Conservation (phyloP, 2,329 filamentous ascomycete species). For the Fusarium cicatricum region DNA sequence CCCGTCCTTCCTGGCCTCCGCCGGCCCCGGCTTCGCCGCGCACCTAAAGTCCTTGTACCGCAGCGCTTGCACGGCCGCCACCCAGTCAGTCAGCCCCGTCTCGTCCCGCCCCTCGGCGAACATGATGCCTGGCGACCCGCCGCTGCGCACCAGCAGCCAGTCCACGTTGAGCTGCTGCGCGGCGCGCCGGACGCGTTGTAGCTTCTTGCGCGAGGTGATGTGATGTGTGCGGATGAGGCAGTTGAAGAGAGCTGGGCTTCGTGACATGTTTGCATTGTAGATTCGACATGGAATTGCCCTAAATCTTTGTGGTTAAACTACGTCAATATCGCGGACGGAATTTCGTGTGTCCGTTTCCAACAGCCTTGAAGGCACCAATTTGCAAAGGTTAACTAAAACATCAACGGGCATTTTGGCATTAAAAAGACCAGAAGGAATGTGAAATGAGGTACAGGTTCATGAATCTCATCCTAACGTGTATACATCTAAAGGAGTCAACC, state of each 20-base stretch:
- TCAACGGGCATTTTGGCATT: not conserved
- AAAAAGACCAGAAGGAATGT: not conserved
- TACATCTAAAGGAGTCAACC: constrained; percentile 28
- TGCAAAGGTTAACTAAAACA: too few species aligned
- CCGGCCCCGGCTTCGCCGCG: constrained; percentile 51
- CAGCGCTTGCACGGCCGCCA: constrained; percentile 68
- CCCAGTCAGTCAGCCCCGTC: constrained; percentile 67
- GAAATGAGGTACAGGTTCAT: not conserved
- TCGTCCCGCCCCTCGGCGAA: constrained; percentile 72
- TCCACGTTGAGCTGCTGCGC: constrained; percentile 67
- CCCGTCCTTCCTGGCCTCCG: constrained; percentile 2
- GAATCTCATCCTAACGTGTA: constrained; percentile 23
- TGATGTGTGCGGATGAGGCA: constrained; percentile 78
- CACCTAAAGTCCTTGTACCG: constrained; percentile 79
- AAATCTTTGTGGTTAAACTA: too few species aligned
- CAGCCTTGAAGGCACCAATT: too few species aligned
- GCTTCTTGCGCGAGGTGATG: constrained; percentile 81
- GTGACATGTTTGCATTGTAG: constrained; percentile 26
- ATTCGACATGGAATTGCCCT: not conserved
- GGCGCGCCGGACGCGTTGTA: constrained; percentile 66
- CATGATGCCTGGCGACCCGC: constrained; percentile 79
- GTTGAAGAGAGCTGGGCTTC: constrained; percentile 31
- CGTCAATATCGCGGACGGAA: constrained; percentile 15
- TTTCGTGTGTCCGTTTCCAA: constrained; percentile 21
- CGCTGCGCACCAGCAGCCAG: constrained; percentile 69